Conservation (phyloP, 768 basidiomycete species). For the Tubosaeta sp. region DNA sequence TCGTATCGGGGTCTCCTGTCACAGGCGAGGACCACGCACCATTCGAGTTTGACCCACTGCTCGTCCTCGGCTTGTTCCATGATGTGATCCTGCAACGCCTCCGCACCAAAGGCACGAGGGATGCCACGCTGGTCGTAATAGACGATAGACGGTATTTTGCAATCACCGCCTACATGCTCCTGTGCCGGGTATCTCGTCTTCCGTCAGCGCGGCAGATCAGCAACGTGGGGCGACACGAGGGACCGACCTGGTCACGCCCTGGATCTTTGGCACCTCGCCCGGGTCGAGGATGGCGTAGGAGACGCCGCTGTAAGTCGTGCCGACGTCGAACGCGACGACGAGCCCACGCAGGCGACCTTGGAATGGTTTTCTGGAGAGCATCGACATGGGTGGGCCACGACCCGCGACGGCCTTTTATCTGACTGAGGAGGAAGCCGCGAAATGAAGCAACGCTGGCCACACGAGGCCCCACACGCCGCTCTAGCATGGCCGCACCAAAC, state of each 20-base stretch:
- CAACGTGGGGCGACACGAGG: conserved; percentile 10
- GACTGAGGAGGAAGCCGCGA: no score
- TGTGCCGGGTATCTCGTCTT: conserved; percentile 36
- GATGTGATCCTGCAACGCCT: conserved; percentile 39
- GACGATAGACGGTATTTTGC: conserved; percentile 46
- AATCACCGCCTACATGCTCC: conserved; percentile 40
- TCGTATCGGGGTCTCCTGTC: background rate
- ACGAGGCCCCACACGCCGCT: conserved; percentile 24
- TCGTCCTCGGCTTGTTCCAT: conserved; percentile 40
- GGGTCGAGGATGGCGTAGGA: conserved; percentile 42
- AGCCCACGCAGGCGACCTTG: conserved; percentile 34
- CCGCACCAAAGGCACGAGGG: conserved; percentile 42
- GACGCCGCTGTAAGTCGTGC: conserved; percentile 35
- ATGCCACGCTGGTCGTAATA: conserved; percentile 41
- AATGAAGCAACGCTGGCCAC: conserved; percentile 2
- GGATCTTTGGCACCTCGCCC: conserved; percentile 32
- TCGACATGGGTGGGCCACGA: conserved; percentile 1
- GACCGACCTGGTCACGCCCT: conserved; percentile 31
- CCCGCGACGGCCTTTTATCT: background rate
- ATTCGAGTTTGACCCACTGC: conserved; percentile 44
- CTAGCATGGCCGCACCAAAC: conserved; percentile 27
- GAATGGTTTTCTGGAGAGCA: conserved; percentile 37
- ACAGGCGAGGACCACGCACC: conserved; percentile 27
- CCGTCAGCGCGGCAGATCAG: conserved; percentile 4
- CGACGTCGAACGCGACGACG: conserved; percentile 37